Base-by-base conservation (phyloP, 192 early-diverging fungal species). In the Backusella macrospora region DNA sequence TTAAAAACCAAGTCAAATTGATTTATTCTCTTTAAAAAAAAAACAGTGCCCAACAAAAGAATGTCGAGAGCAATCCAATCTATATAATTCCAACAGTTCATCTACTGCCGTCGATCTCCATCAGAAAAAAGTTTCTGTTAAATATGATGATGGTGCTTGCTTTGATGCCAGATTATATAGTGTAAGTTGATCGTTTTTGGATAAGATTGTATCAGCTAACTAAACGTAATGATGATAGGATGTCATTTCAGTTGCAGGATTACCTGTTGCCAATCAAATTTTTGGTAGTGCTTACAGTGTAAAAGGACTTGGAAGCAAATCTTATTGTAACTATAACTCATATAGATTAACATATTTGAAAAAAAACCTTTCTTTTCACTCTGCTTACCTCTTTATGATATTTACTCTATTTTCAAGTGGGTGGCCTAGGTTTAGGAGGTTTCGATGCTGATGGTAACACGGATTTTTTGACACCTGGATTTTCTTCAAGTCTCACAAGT, bases 251-350 rank as follows among this genome's bases (percentile, higher is more conserved):
- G 71, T 77, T 4, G 76, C 70, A 21, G 76, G 71, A 8, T 45
- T 62, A 29, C 14, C 48, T n/a, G 52, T 77, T 16, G 13, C 71
- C 14, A 67, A 77, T 72, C 76, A 77, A 37, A 38, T 73, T 12
- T 63, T 77, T 47, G 76, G 71, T 40, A 45, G 70, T 68, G 76
- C 76, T 10, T 73, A 72, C 40, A 65, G 65, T 62, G 76, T 77
- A 13, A 62, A 71, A 15, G 65, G 70, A 23, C 65, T 72, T 48
- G 49, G 65, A 13, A 55, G 49, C 15, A 18, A 65, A 16, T 66
- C 65, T 16, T 66, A 73, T 26, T n/a, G 64, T 73, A 26, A 29
- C 1, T 38, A 7, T 37, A 12, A 26, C 26, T 59, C 26, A 26
- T 12, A 59, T 23, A 23, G 5, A 59, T 18, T 15, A 0, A 14